Base-by-base conservation (phyloP, 192 early-diverging fungal genomes). In the Coemansia sp. region DNA sequence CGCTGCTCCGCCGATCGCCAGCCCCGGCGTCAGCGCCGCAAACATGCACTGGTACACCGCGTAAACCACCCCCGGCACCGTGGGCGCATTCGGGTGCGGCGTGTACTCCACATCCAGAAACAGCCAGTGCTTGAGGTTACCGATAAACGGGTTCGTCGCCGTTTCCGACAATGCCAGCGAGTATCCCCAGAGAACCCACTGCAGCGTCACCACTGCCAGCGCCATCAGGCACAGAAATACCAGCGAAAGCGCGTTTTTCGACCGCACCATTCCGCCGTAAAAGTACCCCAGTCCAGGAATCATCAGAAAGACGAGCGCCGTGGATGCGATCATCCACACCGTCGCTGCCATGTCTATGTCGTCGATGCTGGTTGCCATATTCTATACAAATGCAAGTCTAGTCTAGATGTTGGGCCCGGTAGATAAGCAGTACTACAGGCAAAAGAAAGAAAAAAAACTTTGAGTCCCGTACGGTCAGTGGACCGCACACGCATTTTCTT, bases 31-130 rank as follows among this genome's bases (percentile, higher is more conserved):
- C 44, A 91, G 62, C 9, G 81, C 80, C 0, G 89, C 88, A 73
- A 90, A 91, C 88, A 91, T 90, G 53, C 85, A 75, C 70, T 93
- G 91, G 68, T 85, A 90, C 23, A 88, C 64, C 32, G 85, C 80
- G 62, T 83, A 88, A 12, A 84, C 82, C 7, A 77, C 60, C 8
- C 69, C 79, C 0, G 89, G 91, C 20, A 91, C 73, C 4, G 71
- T 84, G 7, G 82, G 83, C 7, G 81, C 80, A 20, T 75, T 81
- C 11, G 80, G 73, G 54, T 81, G 77, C 32, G 83, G 81, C 11
- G 76, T 72, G 46, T 64, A 59, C 30, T 75, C 66, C 53, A 90
- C 82, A 21, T 79, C 71, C 26, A 81, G 80, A 18, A 87, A 79
- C 44, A 89, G 57, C 65, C 82, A 76, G 51, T 85, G 76, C 42